Evolutionary conservation across 2,329 filamentous ascomycete species (phyloP).

Genomic region (Amauroascus niger): DNA sequence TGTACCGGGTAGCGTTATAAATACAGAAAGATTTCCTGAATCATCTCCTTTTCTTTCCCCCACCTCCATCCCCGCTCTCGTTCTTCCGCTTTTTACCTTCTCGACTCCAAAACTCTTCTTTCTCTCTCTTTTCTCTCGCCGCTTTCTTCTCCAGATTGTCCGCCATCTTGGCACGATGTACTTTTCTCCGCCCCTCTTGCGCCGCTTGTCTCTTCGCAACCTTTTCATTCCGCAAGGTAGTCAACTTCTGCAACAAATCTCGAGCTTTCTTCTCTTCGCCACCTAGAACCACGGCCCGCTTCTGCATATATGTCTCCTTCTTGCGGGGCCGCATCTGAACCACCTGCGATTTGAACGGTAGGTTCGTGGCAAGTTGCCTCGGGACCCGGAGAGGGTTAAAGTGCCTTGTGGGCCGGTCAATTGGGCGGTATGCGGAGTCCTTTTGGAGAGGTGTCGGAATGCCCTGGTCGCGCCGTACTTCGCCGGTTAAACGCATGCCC

Average conservation of each 20-base stretch:
- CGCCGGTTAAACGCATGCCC: constrained; percentile 85
- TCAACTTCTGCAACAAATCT: constrained; percentile 84
- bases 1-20: background rate
- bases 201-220: constrained; percentile 69
- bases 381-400: constrained; percentile 58
- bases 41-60: constrained; percentile 39
- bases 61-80: constrained; percentile 43
- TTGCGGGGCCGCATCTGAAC: constrained; percentile 68
- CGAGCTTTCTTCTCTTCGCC: constrained; percentile 84
- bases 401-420: constrained; percentile 53
- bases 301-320: constrained; percentile 82
- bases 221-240: constrained; percentile 83
- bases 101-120: constrained; percentile 81
- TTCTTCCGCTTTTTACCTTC: constrained; percentile 73
- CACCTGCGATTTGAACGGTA: constrained; percentile 91
- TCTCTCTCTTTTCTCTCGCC: constrained; percentile 80
- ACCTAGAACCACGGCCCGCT: constrained; percentile 77
- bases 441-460: constrained; percentile 68
- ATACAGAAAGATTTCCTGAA: background rate
- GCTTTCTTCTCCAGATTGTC: constrained; percentile 76
- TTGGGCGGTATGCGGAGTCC: constrained; percentile 71
- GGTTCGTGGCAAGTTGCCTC: constrained; percentile 54
- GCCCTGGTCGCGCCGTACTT: constrained; percentile 68
- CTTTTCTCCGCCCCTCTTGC: constrained; percentile 76
- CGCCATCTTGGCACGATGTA: constrained; percentile 72